Evolutionary conservation across 805 yeast species (phyloP).

Genomic region (Yarrowia bubula): DNA sequence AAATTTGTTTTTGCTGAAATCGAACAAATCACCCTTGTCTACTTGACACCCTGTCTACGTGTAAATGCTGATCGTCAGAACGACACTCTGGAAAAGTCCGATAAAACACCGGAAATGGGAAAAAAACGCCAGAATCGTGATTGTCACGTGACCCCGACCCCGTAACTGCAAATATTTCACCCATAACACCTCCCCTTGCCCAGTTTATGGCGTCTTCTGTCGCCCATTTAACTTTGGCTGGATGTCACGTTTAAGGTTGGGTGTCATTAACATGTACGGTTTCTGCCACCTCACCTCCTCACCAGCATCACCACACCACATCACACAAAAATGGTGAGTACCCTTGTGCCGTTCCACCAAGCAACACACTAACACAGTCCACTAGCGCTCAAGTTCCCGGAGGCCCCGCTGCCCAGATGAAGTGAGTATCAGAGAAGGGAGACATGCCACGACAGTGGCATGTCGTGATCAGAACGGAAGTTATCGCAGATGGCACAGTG

Average conservation of each 20-base stretch:
- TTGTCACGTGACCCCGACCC: no score
- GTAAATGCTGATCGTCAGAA: no score
- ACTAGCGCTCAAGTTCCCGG: constrained; percentile 26
- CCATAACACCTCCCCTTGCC: no score
- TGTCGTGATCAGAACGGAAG: background rate
- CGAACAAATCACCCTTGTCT: no score
- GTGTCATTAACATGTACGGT: background rate
- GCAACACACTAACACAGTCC: constrained; percentile 18
- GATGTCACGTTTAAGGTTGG: constrained; percentile 2
- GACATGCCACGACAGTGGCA: background rate
- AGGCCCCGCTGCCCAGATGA: constrained; percentile 28
- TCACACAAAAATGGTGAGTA: constrained; percentile 20
- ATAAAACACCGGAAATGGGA: no score
- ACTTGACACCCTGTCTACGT: no score
- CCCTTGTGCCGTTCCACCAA: background rate
- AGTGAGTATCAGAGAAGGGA: background rate
- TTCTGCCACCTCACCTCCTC: constrained; percentile 25
- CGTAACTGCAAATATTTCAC: no score
- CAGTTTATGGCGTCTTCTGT: background rate
- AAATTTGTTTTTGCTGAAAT: no score
- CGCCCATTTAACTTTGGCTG: background rate
- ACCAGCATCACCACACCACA: constrained; percentile 11
- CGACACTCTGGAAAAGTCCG: no score
- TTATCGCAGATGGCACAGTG: no score
- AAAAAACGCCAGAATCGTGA: no score